Percentiles rank a stretch among this genome's conserved stretches.
phyloP scores from a whole-genome alignment of 495 filamentous ascomycete species.

The Rhizodiscina lignyota region DNA sequence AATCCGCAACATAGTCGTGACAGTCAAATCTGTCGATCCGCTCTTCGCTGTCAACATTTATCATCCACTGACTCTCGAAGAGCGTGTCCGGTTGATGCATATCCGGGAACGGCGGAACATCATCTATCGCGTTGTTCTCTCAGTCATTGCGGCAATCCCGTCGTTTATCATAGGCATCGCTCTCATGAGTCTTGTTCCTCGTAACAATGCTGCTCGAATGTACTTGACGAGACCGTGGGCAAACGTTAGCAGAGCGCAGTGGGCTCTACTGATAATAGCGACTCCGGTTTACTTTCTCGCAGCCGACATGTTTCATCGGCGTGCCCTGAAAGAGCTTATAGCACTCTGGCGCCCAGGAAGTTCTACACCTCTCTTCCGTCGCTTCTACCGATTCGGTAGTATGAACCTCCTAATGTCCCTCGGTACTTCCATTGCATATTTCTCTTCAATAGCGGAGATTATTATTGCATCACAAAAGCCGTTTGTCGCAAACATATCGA shows the following conservation, averaged over 20 bases:
- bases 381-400: constrained; percentile 85
- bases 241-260: constrained; percentile 56
- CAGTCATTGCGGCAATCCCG: constrained; percentile 55
- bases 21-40: constrained; percentile 43
- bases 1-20: constrained; percentile 49
- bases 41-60: constrained; percentile 48
- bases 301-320: constrained; percentile 65
- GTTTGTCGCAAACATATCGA: constrained; percentile 23
- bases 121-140: constrained; percentile 40
- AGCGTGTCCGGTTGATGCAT: constrained; percentile 47
- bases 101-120: constrained; percentile 8
- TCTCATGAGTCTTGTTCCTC: constrained; percentile 63
- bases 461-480: constrained; percentile 35
- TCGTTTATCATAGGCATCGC: constrained; percentile 77
- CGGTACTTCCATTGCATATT: constrained; percentile 72
- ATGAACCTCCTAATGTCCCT: constrained; percentile 85
- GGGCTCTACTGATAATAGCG: constrained; percentile 63
- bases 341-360: constrained; percentile 62
- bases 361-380: constrained; percentile 47
- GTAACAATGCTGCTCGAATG: constrained; percentile 30
- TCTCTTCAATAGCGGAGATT: constrained; percentile 62
- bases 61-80: constrained; percentile 66
- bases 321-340: constrained; percentile 59
- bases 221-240: constrained; percentile 52
- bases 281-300: constrained; percentile 81